These are phyloP conservation scores for Chytridium lagenaria DNA, from an alignment of 371 early-diverging fungal species.

Conservation along the genomic window DNA sequence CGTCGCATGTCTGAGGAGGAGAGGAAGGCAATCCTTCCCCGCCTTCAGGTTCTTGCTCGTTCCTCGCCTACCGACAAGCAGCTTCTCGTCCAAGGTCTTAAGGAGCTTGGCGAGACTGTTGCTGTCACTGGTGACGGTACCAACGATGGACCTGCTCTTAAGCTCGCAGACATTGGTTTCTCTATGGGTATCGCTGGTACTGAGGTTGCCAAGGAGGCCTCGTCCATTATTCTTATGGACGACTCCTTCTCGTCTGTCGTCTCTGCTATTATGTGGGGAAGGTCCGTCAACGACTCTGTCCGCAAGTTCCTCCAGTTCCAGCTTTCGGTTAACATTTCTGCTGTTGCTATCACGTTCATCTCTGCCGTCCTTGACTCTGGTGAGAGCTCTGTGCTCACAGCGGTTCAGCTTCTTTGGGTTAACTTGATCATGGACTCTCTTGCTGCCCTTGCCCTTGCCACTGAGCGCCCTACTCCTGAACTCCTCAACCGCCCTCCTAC, in stretches of 20 bases:
- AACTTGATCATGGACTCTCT: conserved; percentile 90
- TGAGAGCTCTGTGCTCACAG: conserved; percentile 70
- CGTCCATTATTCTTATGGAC: conserved; percentile 92
- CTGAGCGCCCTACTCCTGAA: conserved; percentile 79
- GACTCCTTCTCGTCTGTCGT: conserved; percentile 86
- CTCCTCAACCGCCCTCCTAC: conserved; percentile 83
- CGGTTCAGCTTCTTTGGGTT: conserved; percentile 88
- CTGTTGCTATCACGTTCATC: conserved; percentile 51
- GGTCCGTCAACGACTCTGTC: conserved; percentile 85
- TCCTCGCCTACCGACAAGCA: conserved; percentile 94
- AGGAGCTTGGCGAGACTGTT: conserved; percentile 89
- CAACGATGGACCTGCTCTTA: conserved; percentile 96
- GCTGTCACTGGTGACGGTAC: conserved; percentile 98
- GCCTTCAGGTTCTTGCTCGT: conserved; percentile 90
- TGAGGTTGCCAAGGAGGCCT: conserved; percentile 95
- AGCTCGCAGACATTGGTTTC: conserved; percentile 95
- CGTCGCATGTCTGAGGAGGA: conserved; percentile 76
- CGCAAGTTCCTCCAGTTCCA: conserved; percentile 97
- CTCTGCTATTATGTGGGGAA: conserved; percentile 83
- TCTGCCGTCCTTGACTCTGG: conserved; percentile 38
- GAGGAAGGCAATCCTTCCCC: conserved; percentile 79
- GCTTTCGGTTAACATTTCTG: conserved; percentile 85
- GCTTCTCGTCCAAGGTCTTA: conserved; percentile 82
- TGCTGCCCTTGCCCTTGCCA: conserved; percentile 86
- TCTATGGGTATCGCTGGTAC: conserved; percentile 97